Evolutionary conservation across 2,329 filamentous ascomycete species (phyloP), one percentile per base, ranked within the genome.

Genomic region (Exserohilum rostratum): DNA sequence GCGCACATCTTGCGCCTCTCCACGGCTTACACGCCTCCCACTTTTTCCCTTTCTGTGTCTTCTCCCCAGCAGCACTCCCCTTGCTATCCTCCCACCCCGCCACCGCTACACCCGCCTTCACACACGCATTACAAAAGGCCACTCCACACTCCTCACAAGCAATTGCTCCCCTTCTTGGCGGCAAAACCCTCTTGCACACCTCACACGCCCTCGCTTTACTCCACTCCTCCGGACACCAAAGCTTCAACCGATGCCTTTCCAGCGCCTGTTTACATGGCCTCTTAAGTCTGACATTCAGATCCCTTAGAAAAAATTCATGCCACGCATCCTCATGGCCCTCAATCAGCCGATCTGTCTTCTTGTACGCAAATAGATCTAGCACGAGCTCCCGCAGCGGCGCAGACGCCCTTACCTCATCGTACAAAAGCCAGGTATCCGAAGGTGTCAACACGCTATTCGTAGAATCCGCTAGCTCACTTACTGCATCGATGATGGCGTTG

Each of bases 361-460:
- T 82, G 72, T 80, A 82, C 1, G 78, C 78, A 64, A 82, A 82
- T 7, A 82, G 72, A 56, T 82, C 80, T 29, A 82, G 68, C 12
- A 82, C 70, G 1, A 82, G 69, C 6, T 67, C 62, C 11, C 77
- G 64, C 17, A 82, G 52, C 5, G 75, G 74, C 7, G 76, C 67
- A 3, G 60, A 69, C 33, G 76, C 74, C 38, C 72, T 69, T 40
- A 81, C 76, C 1, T 63, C 62, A 34, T 79, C 77, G 70, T 80
- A 82, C 17, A 82, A 66, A 31, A 80, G 77, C 62, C 76, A 75
- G 9, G 80, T 82, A 59, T 82, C 80, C 46, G 62, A 71, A 2
- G 80, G 80, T 10, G 80, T 82, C 1, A 79, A 77, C 3, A 82
- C 80, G n/a, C 68, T 74, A 59, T 82, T 82, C 3, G 79, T 81